Conservation (phyloP, 2,329 filamentous ascomycete genomes). For the Penicillium occitanis region DNA sequence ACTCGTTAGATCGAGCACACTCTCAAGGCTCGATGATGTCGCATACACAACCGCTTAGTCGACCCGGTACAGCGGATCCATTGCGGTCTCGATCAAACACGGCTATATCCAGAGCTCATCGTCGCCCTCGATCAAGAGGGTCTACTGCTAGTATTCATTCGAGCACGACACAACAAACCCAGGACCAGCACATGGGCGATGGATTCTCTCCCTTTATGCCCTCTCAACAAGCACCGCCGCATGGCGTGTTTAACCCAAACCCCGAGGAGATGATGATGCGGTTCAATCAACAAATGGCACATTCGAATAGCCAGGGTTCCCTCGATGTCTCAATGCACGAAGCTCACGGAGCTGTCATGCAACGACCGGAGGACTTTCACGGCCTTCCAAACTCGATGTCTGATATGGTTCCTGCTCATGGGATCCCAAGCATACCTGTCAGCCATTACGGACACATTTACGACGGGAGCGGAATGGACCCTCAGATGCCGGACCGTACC, state of each 20-base stretch:
- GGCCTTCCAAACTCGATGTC: slow-evolving; percentile 37
- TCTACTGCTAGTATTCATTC: slow-evolving; percentile 51
- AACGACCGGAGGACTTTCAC: slow-evolving; percentile 41
- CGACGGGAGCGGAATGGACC: slow-evolving; percentile 42
- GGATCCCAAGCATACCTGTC: slow-evolving; percentile 34
- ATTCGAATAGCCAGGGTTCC: slow-evolving; percentile 36
- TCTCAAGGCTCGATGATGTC: slow-evolving; percentile 41
- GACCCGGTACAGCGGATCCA: slow-evolving; percentile 43
- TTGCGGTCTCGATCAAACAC: slow-evolving; percentile 44
- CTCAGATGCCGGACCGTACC: slow-evolving; percentile 42
- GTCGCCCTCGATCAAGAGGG: slow-evolving; percentile 47
- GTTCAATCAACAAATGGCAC: slow-evolving; percentile 44
- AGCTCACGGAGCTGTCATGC: slow-evolving; percentile 35
- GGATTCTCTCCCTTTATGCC: slow-evolving; percentile 42
- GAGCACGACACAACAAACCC: slow-evolving; percentile 46
- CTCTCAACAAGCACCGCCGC: slow-evolving; percentile 34
- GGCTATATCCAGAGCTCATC: slow-evolving; percentile 40
- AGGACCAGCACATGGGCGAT: slow-evolving; percentile 43
- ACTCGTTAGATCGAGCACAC: slow-evolving; percentile 34
- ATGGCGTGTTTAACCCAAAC: slow-evolving; percentile 40
- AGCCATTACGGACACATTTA: slow-evolving; percentile 43
- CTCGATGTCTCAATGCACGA: slow-evolving; percentile 43
- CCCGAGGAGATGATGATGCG: slow-evolving; percentile 49
- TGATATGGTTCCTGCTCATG: slow-evolving; percentile 35
- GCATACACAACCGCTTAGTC: slow-evolving; percentile 41